Conservation (phyloP, 164 flowering plant genomes). For the Vitis riparia region DNA sequence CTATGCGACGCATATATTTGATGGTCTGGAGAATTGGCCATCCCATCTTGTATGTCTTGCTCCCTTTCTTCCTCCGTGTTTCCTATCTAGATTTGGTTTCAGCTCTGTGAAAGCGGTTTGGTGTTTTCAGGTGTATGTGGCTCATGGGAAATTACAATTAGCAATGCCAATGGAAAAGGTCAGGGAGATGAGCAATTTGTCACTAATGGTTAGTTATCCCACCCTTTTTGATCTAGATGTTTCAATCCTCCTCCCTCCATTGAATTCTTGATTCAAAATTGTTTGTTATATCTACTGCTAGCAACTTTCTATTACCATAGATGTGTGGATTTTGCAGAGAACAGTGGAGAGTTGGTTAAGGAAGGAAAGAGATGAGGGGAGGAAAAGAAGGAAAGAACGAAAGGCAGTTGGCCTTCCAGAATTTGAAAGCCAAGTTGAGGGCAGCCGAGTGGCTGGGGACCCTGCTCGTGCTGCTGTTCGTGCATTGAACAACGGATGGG, state of each 20-base stretch:
- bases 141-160: conserved; percentile 78
- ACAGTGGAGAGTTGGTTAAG: conserved; percentile 96
- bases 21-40: conserved; percentile 96
- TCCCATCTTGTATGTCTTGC: conserved; percentile 71
- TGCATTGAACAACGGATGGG: conserved; percentile 92
- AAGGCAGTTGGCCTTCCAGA: conserved; percentile 72
- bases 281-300: too few species aligned
- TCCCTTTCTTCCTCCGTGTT: background rate
- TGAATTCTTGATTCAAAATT: too few species aligned
- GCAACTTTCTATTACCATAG: background rate
- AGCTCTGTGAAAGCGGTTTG: background rate
- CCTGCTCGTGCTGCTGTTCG: conserved; percentile 60
- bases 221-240: too few species aligned
- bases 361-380: conserved; percentile 86
- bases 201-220: conserved; percentile 72
- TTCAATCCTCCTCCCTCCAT: too few species aligned
- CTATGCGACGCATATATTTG: conserved; percentile 95
- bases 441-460: conserved; percentile 68
- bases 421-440: conserved; percentile 54
- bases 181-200: conserved; percentile 63
- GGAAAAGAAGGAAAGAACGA: conserved; percentile 75
- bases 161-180: conserved; percentile 79
- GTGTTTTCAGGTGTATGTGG: conserved; percentile 67
- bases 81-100: background rate
- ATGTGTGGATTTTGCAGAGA: conserved; percentile 49